These are phyloP conservation scores for Penicillium egyptiacum DNA, from an alignment of 495 filamentous ascomycete genomes.

Conservation along the genomic window DNA sequence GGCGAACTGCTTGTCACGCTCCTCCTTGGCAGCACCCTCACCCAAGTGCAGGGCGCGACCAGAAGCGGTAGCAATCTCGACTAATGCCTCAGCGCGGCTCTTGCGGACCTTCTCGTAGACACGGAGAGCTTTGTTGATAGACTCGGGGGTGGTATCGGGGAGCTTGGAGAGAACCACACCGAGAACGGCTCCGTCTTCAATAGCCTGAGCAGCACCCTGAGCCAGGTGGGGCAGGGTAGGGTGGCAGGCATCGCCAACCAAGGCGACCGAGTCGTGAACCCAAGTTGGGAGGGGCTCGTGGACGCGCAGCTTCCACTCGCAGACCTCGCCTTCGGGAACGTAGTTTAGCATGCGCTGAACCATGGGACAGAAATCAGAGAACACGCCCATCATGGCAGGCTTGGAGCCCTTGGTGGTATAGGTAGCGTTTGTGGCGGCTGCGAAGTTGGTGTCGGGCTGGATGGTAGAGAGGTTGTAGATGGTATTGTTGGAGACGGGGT, in stretches of 20 bases:
- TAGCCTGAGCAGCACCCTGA: slow-evolving; percentile 83
- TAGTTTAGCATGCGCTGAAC: slow-evolving; percentile 71
- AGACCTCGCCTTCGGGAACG: slow-evolving; percentile 79
- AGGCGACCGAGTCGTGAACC: slow-evolving; percentile 64
- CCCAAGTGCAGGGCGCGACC: slow-evolving; percentile 71
- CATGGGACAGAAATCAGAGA: slow-evolving; percentile 67
- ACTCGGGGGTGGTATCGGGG: slow-evolving; percentile 51
- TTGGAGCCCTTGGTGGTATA: slow-evolving; percentile 77
- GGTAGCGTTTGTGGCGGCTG: slow-evolving; percentile 66
- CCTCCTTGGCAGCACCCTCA: slow-evolving; percentile 71
- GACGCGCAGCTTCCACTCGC: slow-evolving; percentile 76
- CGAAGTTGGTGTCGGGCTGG: slow-evolving; percentile 74
- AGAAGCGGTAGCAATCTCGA: slow-evolving; percentile 66
- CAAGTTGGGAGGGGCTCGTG: slow-evolving; percentile 70
- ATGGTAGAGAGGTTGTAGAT: slow-evolving; percentile 79
- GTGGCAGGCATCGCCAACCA: slow-evolving; percentile 78
- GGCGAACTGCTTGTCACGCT: slow-evolving; percentile 70
- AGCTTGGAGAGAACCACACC: slow-evolving; percentile 61
- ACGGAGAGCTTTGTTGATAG: slow-evolving; percentile 62
- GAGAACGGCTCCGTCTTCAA: slow-evolving; percentile 75
- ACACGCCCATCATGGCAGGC: slow-evolving; percentile 63
- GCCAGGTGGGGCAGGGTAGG: slow-evolving; percentile 74
- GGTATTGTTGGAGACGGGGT: slow-evolving; percentile 68
- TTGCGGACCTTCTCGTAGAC: slow-evolving; percentile 75
- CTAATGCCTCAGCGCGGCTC: slow-evolving; percentile 65